Evolutionary conservation across 1,284 basidiomycete genomes (phyloP).

Genomic region (Cutaneotrichosporon sp.): DNA sequence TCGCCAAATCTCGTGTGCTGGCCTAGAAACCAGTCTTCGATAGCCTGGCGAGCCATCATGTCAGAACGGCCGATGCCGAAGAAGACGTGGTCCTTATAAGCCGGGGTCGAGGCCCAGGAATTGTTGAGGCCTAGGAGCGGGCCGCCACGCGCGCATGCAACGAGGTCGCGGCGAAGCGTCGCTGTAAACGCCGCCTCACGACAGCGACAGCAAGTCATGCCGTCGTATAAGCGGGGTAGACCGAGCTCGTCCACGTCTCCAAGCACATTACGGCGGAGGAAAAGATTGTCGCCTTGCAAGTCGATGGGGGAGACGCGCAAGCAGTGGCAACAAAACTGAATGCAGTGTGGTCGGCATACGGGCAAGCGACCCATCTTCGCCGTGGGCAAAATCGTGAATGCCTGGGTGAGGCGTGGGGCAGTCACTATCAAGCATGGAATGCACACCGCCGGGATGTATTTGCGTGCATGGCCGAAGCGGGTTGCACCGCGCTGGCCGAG

Average conservation of each 20-base stretch:
- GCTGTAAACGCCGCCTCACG: conserved; percentile 11
- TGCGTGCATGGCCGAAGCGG: conserved; percentile 4
- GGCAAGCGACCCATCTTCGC: conserved; percentile 16
- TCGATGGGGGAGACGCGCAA: conserved; percentile 5
- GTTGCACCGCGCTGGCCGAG: background rate
- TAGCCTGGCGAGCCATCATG: conserved; percentile 9
- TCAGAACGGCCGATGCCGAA: conserved; percentile 8
- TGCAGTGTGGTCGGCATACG: conserved; percentile 22
- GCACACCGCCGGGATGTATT: conserved; percentile 5
- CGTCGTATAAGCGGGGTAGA: background rate
- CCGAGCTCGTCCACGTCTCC: conserved; percentile 17
- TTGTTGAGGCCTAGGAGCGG: conserved; percentile 8
- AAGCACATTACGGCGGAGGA: conserved; percentile 4
- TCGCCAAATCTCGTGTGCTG: conserved; percentile 27
- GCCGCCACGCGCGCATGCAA: conserved; percentile 17
- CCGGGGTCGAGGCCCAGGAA: background rate
- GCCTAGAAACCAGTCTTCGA: conserved; percentile 27
- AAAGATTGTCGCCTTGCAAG: background rate
- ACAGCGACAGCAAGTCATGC: conserved; percentile 17
- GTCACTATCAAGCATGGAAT: conserved; percentile 7
- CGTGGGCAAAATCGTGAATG: conserved; percentile 4
- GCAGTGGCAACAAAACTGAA: conserved; percentile 22
- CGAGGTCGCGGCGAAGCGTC: conserved; percentile 9
- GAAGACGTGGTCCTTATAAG: conserved; percentile 14
- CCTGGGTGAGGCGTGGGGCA: too few relatives aligned